Conservation (phyloP, 2,329 filamentous ascomycete genomes). For the Phyllosticta ampelicida region DNA sequence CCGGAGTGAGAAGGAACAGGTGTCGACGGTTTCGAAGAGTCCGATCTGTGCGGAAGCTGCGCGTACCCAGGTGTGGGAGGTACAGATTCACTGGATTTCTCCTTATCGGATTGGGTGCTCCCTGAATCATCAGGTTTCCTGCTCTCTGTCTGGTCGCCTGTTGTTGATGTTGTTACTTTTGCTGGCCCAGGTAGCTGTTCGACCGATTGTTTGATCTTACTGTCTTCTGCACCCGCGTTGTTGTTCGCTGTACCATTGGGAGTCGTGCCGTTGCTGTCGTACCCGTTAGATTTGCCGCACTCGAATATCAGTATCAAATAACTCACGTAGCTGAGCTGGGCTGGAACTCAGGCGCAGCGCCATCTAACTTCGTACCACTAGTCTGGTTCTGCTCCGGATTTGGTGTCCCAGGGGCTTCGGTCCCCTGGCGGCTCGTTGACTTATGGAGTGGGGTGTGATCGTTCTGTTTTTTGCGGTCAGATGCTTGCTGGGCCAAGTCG, state of each 20-base stretch:
- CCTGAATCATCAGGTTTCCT: background rate
- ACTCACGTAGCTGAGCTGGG: slow-evolving; percentile 28
- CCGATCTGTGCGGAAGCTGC: background rate
- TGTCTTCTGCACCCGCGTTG: slow-evolving; percentile 53
- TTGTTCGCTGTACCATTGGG: slow-evolving; percentile 20
- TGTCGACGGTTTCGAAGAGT: slow-evolving; percentile 16
- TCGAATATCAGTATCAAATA: background rate
- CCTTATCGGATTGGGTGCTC: background rate
- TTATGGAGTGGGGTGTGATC: slow-evolving; percentile 5
- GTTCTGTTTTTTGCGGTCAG: background rate
- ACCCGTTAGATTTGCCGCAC: background rate
- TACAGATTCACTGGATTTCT: slow-evolving; percentile 7
- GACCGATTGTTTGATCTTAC: slow-evolving; percentile 46
- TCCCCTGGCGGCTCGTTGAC: slow-evolving; percentile 23
- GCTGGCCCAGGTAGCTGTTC: background rate
- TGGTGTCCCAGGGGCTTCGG: slow-evolving; percentile 27
- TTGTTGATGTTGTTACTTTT: background rate
- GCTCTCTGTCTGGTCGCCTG: background rate
- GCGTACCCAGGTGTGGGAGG: background rate
- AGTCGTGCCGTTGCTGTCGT: slow-evolving; percentile 23
- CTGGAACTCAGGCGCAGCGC: slow-evolving; percentile 55
- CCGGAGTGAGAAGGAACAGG: slow-evolving; percentile 11
- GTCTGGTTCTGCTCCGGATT: slow-evolving; percentile 32
- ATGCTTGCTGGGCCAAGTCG: background rate
- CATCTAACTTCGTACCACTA: slow-evolving; percentile 33